Conservation (phyloP, 257 asterid genomes). For the Fraxinus excelsior region DNA sequence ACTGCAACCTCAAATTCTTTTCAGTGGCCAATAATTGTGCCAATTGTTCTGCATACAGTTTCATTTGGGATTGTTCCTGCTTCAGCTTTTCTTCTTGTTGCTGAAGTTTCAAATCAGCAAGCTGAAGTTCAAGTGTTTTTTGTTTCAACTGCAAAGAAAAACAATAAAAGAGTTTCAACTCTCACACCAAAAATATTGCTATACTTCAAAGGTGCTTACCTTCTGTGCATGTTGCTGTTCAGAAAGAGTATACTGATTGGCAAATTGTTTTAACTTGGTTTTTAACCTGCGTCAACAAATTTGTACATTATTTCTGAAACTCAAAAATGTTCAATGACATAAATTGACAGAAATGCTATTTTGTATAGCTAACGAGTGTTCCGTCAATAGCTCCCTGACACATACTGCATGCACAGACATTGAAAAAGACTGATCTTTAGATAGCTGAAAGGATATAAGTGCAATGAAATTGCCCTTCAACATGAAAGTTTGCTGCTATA, state of each 20-base stretch:
- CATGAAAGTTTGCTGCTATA: background rate
- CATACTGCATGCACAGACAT: background rate
- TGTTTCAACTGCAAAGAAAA: slow-evolving; percentile 74
- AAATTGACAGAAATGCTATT: background rate
- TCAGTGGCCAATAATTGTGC: slow-evolving; percentile 84
- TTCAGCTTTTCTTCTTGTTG: slow-evolving; percentile 80
- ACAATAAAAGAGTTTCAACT: slow-evolving; percentile 17
- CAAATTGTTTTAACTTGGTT: slow-evolving; percentile 74
- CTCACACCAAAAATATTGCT: slow-evolving; percentile 11
- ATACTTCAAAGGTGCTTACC: slow-evolving; percentile 40
- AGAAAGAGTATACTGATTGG: slow-evolving; percentile 79
- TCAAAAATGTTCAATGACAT: slow-evolving; percentile 5
- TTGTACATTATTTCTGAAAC: slow-evolving; percentile 9
- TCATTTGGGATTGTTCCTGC: slow-evolving; percentile 94
- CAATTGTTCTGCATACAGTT: slow-evolving; percentile 86
- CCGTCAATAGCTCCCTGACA: background rate
- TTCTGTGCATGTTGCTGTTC: slow-evolving; percentile 87
- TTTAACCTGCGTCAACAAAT: slow-evolving; percentile 66
- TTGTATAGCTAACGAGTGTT: background rate
- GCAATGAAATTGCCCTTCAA: background rate
- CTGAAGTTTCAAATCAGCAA: slow-evolving; percentile 83
- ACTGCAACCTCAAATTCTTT: slow-evolving; percentile 87
- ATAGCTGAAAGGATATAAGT: background rate
- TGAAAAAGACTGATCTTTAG: background rate
- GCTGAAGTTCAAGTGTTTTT: slow-evolving; percentile 86